Conservation (phyloP, 2,329 filamentous ascomycete genomes). For the Diplocarpon mali region DNA sequence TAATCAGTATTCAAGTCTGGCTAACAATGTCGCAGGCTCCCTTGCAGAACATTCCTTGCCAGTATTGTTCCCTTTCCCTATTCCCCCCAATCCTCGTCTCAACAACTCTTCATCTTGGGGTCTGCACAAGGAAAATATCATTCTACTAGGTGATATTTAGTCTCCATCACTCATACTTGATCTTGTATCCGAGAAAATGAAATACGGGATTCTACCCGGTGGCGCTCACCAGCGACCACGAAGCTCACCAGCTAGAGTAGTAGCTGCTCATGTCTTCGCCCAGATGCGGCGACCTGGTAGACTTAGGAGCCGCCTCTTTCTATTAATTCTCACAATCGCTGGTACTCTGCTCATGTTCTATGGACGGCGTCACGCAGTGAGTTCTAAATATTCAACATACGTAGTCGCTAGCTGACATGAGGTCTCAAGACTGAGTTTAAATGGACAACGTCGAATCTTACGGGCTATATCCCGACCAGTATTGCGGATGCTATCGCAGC, state of each 20-base stretch:
- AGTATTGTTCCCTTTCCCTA: too few relatives aligned
- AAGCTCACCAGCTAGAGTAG: slow-evolving; percentile 8
- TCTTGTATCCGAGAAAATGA: slow-evolving; percentile 1
- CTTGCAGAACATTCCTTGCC: too few relatives aligned
- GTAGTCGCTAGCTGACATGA: not conserved
- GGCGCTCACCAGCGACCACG: slow-evolving; percentile 1
- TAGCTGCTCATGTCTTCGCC: slow-evolving; percentile 11
- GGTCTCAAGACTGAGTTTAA: slow-evolving; percentile 10
- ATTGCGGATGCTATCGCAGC: slow-evolving; percentile 9
- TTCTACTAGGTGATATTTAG: not conserved
- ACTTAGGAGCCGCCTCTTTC: slow-evolving; percentile 11
- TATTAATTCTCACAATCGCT: slow-evolving; percentile 5
- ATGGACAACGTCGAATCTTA: slow-evolving; percentile 7
- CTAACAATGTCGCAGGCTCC: too few relatives aligned
- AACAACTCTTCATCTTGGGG: not conserved
- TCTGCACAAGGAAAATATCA: not conserved
- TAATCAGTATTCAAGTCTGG: too few relatives aligned
- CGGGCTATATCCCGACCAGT: slow-evolving; percentile 9
- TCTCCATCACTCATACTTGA: not conserved
- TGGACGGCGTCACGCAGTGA: slow-evolving; percentile 3
- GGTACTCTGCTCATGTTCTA: slow-evolving; percentile 9
- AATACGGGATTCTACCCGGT: slow-evolving; percentile 6
- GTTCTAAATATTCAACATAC: not conserved
- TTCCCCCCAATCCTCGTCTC: too few relatives aligned
- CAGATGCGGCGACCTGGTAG: slow-evolving; percentile 15